Evolutionary conservation across 176 grass and related monocot species (phyloP).

Genomic region (Zizania latifolia): DNA sequence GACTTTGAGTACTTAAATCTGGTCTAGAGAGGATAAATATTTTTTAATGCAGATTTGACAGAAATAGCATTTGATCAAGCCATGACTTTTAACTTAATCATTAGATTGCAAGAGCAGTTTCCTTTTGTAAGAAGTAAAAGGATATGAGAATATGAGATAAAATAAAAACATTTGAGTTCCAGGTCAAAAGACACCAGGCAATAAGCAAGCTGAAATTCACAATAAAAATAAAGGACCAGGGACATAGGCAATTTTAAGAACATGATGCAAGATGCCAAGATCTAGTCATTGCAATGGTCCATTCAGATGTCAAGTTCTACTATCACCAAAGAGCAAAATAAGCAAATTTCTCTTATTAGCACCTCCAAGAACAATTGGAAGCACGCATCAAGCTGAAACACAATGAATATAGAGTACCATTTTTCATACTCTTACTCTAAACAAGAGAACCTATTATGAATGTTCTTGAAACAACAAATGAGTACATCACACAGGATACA

Average conservation of each 20-base stretch:
- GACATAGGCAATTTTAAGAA: not conserved
- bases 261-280: constrained; percentile 7
- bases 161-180: not conserved
- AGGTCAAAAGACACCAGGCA: not conserved
- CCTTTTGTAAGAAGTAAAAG: not conserved
- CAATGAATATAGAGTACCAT: not conserved
- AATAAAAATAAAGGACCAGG: not conserved
- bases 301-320: not conserved
- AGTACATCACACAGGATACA: not conserved
- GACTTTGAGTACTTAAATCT: not conserved
- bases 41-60: not conserved
- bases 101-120: not conserved
- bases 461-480: not conserved
- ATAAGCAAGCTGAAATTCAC: not conserved
- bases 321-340: not conserved
- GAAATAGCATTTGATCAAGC: not conserved
- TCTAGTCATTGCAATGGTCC: not conserved
- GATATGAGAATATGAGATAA: no score
- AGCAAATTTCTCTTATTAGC: not conserved
- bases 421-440: not conserved
- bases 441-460: not conserved
- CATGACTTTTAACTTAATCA: not conserved
- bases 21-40: no score
- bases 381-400: not conserved
- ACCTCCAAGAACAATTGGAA: not conserved